Evolutionary conservation across 2,329 filamentous ascomycete species (phyloP).

Genomic region (Penicillium sp.): DNA sequence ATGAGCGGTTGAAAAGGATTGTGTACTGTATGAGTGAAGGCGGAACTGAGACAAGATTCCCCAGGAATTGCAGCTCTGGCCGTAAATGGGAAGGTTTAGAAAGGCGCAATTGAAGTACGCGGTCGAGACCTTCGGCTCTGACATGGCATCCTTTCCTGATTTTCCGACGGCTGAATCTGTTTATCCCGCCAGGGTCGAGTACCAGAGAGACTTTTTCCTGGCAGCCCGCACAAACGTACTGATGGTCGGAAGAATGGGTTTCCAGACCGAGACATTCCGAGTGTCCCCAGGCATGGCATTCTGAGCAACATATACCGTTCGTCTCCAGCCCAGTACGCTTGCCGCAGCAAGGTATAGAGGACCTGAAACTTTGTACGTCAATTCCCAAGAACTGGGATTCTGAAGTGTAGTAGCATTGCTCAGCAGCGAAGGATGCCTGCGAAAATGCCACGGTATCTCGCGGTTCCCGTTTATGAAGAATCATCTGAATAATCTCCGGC

Average conservation of each 20-base stretch:
- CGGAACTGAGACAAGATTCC: conserved; percentile 8
- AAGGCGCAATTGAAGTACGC: conserved; percentile 6
- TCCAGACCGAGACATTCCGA: not conserved
- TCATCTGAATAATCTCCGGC: no score
- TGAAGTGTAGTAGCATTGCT: conserved; percentile 17
- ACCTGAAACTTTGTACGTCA: conserved; percentile 9
- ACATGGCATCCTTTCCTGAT: conserved; percentile 9
- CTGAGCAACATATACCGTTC: conserved; percentile 13
- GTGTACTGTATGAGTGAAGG: conserved; percentile 14
- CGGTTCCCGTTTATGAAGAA: no score
- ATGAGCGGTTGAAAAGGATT: conserved; percentile 10
- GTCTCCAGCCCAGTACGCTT: conserved; percentile 10
- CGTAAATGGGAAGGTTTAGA: no score
- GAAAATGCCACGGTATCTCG: no score
- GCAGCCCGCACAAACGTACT: no score
- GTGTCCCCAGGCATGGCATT: conserved; percentile 15
- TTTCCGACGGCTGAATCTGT: conserved; percentile 7
- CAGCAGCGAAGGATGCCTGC: no score
- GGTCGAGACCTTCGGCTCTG: conserved; percentile 1
- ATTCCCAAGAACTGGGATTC: conserved; percentile 16
- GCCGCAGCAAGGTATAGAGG: conserved; percentile 22
- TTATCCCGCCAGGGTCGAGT: conserved; percentile 12
- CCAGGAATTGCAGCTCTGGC: not conserved
- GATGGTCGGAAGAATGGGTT: no score
- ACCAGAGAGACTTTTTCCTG: not conserved